Evolutionary conservation across 148 eudicot genomes (phyloP).

Genomic region (Dianthus caryophyllus): DNA sequence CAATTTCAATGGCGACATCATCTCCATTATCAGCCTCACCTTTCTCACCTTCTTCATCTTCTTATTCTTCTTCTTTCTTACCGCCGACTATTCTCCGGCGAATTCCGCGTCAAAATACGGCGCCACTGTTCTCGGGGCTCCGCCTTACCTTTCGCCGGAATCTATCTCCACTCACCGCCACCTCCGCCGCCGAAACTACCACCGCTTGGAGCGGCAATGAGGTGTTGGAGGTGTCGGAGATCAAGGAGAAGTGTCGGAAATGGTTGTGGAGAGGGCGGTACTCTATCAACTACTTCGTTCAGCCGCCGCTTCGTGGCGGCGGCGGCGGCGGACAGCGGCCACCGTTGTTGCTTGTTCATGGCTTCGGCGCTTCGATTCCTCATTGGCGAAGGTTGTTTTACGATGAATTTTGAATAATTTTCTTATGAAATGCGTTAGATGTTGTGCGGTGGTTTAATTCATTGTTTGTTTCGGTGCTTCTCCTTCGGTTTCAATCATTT

Average conservation of each 20-base stretch:
- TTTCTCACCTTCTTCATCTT: neutral
- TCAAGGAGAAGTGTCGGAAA: conserved; percentile 39
- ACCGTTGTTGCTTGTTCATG: conserved; percentile 83
- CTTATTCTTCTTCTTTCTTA: neutral
- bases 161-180: neutral
- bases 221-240: conserved; percentile 46
- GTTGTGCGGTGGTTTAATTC: too few relatives aligned
- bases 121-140: neutral
- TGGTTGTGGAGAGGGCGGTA: conserved; percentile 71
- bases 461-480: too few relatives aligned
- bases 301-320: conserved; percentile 12
- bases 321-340: conserved; percentile 17
- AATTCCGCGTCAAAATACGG: neutral
- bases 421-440: too few relatives aligned
- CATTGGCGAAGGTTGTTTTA: conserved; percentile 85
- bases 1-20: neutral
- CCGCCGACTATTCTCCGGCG: neutral
- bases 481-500: too few relatives aligned
- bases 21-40: neutral
- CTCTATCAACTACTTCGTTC: conserved; percentile 54
- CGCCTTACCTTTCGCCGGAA: conserved; percentile 1
- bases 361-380: conserved; percentile 90
- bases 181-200: neutral
- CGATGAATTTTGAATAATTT: too few relatives aligned
- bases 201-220: conserved; percentile 9